Base-by-base conservation (phyloP, 108 stramenopile species). In the Skeletonema menzelii region DNA sequence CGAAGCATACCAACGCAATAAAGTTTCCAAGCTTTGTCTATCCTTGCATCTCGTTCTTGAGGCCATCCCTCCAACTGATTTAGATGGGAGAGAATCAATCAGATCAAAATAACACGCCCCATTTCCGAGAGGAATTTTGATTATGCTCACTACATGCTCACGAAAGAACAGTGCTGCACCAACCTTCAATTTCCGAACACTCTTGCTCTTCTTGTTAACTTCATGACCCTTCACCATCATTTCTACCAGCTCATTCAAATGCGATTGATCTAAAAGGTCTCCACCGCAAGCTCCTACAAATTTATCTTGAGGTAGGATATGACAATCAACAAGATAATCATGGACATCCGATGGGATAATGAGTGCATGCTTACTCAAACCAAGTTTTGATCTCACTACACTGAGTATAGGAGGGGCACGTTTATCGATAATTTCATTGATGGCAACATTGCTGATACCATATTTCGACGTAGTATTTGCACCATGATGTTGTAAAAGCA, bases 291-390 rank as follows among this genome's bases (percentile, higher is more conserved):
- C 92, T 49, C 95, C 95, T 10, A 88, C 91, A 82, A 96, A 96
- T 60, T 82, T 85, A 62, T 92, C 82, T 69, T 93, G 95, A 24
- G 73, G 73, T 59, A 96, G 75, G 10, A 96, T 70, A 38, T 90
- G 82, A 38, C 86, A 68, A 84, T 96, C 95, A 0, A 96, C 92
- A 56, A 96, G 70, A 71, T 92, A 87, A 76, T 96, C 95, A 77
- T 96, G 95, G 27, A 96, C 95, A 79, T 96, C 95, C 26, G 85
- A 87, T 8, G 95, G 95, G 69, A 96, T 90, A 24, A 96, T 96
- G 12, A 96, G 79, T n/a, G 92, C 88, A 67, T 78, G 73, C 20
- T 77, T 59, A 58, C 81, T 80, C 58, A 96, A 79, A 49, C 88
- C 91, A 26, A 91, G 67, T 73, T 94, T 96, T 13, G 68, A 59